Evolutionary conservation across 495 filamentous ascomycete species (phyloP).

Genomic region (Trichoderma reesei): DNA sequence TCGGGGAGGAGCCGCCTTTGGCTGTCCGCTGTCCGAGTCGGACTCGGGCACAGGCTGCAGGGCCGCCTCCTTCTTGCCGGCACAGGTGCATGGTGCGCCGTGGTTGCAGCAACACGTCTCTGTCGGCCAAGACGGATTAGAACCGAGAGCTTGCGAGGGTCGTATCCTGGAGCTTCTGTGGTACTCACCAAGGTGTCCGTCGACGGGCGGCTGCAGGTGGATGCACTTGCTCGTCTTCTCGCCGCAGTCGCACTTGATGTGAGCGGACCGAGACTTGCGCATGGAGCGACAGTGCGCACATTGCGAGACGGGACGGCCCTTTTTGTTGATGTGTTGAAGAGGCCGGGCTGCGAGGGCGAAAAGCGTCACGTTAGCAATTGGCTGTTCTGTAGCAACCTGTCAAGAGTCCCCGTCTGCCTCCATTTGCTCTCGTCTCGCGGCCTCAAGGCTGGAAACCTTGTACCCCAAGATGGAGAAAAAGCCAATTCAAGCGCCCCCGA

Average conservation of each 20-base stretch:
- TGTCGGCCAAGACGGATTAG: conserved; percentile 42
- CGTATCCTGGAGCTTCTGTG: conserved; percentile 20
- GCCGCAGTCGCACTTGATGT: conserved; percentile 95
- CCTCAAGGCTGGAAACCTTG: background rate
- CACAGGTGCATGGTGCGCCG: conserved; percentile 85
- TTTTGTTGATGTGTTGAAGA: conserved; percentile 94
- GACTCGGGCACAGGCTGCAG: conserved; percentile 67
- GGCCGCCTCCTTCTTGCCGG: conserved; percentile 76
- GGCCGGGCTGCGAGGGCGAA: conserved; percentile 61
- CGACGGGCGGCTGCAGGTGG: conserved; percentile 43
- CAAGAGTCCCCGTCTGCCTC: background rate
- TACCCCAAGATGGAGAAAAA: background rate
- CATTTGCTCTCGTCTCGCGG: background rate
- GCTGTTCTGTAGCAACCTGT: too few species aligned
- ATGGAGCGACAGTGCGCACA: conserved; percentile 93
- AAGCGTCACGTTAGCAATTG: conserved; percentile 22
- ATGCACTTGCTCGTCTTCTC: conserved; percentile 74
- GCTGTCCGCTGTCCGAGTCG: conserved; percentile 40
- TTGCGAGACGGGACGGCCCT: conserved; percentile 96
- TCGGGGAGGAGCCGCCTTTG: conserved; percentile 34
- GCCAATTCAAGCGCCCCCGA: background rate
- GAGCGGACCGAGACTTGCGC: conserved; percentile 92
- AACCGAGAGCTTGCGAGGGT: conserved; percentile 31
- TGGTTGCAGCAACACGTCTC: conserved; percentile 83
- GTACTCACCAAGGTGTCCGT: conserved; percentile 46